Evolutionary conservation across 1,284 basidiomycete genomes (phyloP).

Genomic region (Chiua sp.): DNA sequence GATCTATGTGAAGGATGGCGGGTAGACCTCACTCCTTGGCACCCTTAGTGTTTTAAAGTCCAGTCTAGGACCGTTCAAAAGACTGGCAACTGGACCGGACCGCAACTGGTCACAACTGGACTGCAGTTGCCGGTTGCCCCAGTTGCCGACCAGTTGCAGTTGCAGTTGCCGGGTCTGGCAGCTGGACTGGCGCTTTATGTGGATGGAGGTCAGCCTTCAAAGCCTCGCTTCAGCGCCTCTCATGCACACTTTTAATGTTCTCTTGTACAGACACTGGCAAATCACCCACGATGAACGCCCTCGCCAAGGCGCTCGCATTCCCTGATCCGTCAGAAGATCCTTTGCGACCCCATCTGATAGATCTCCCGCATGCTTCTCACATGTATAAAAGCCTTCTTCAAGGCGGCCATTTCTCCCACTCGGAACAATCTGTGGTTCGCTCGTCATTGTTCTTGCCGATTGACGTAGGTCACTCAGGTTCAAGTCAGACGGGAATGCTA

Average conservation of each 20-base stretch:
- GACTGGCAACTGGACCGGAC: too few relatives aligned
- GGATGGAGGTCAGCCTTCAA: constrained; percentile 67
- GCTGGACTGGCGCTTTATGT: too few relatives aligned
- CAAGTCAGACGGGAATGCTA: too few relatives aligned
- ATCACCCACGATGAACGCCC: constrained; percentile 57
- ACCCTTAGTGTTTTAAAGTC: too few relatives aligned
- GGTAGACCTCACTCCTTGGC: constrained; percentile 32
- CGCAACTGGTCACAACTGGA: too few relatives aligned
- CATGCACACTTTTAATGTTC: constrained; percentile 1
- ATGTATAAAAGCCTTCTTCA: constrained; percentile 87
- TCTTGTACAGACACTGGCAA: constrained; percentile 70
- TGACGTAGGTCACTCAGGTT: too few relatives aligned
- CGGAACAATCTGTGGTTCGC: constrained; percentile 56
- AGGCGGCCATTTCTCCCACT: constrained; percentile 85
- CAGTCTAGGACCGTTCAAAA: too few relatives aligned
- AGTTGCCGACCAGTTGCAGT: too few relatives aligned
- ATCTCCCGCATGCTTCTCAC: constrained; percentile 80
- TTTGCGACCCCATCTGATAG: constrained; percentile 65
- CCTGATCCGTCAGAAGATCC: constrained; percentile 60
- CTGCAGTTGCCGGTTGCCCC: too few relatives aligned
- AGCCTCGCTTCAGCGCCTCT: not conserved
- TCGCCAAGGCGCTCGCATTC: constrained; percentile 59
- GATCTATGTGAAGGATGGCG: not conserved
- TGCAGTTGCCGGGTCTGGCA: too few relatives aligned
- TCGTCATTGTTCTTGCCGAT: constrained; percentile 58